phyloP scores from a whole-genome alignment of 2,329 filamentous ascomycete genomes.

The Ophiostoma populinum region DNA sequence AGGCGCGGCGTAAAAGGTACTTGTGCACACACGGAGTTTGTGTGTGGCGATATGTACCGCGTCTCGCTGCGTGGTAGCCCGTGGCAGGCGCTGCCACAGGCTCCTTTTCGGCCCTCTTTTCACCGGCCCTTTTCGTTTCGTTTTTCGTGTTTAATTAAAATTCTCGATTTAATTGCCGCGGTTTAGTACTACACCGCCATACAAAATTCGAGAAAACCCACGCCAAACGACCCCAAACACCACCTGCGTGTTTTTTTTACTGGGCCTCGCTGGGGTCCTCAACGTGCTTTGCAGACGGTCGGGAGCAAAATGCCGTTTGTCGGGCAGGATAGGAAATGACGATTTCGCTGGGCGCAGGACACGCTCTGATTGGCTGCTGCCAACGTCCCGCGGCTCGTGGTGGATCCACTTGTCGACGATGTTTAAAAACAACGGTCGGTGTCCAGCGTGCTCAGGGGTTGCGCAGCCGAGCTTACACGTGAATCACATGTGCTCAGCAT shows the following conservation, averaged over 20 bases:
- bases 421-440: no score
- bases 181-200: neutral
- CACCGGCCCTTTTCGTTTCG: slow-evolving; percentile 3
- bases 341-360: neutral
- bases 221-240: neutral
- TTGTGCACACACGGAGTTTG: neutral
- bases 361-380: slow-evolving; percentile 3
- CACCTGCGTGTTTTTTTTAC: slow-evolving; percentile 3
- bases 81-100: neutral
- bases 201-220: neutral
- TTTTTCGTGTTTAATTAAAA: neutral
- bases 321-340: slow-evolving; percentile 10
- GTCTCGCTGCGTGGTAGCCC: neutral
- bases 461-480: no score
- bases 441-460: no score
- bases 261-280: slow-evolving; percentile 2
- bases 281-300: slow-evolving; percentile 1
- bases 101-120: slow-evolving; percentile 8
- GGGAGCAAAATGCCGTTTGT: slow-evolving; percentile 8
- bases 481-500: no score
- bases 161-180: neutral
- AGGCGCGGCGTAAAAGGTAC: slow-evolving; percentile 3
- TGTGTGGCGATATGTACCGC: neutral
- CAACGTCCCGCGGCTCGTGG: neutral
- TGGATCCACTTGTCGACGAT: no score